Evolutionary conservation across 2,329 filamentous ascomycete genomes (phyloP).

Genomic region (Bipolaris oryzae): DNA sequence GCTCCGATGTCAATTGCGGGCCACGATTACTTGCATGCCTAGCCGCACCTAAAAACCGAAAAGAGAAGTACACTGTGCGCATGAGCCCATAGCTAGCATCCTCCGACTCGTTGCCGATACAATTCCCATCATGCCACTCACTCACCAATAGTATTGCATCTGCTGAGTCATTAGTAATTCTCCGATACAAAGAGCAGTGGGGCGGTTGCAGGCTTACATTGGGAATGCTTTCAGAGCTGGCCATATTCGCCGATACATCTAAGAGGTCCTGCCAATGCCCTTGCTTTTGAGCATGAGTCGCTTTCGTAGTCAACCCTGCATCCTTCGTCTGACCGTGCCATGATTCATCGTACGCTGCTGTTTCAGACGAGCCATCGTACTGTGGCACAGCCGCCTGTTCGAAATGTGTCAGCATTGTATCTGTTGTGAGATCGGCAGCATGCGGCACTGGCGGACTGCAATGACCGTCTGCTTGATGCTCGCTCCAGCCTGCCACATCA

Average conservation of each 20-base stretch:
- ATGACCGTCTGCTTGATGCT: conserved; percentile 43
- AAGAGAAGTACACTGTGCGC: not conserved
- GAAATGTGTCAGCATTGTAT: not conserved
- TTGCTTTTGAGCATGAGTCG: not conserved
- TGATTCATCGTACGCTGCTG: not conserved
- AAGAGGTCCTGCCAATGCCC: conserved; percentile 9
- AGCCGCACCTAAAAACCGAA: not conserved
- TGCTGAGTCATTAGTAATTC: conserved; percentile 63
- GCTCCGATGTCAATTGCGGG: not conserved
- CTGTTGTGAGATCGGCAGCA: conserved; percentile 10
- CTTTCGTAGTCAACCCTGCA: not conserved
- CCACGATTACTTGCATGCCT: not conserved
- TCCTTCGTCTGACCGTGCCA: not conserved
- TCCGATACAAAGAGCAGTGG: conserved; percentile 32
- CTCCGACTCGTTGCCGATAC: not conserved
- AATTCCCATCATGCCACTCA: not conserved
- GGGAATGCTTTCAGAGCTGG: not conserved
- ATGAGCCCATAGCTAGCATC: not conserved
- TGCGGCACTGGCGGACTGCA: conserved; percentile 41
- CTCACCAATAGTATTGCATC: conserved; percentile 7
- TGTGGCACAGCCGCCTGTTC: not conserved
- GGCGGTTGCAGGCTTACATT: not conserved
- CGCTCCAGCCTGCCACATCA: conserved; percentile 49
- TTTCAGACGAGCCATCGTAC: conserved; percentile 2
- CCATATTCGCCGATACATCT: not conserved